Percentiles rank a stretch among this genome's conserved stretches.
Evolutionary conservation across 192 early-diverging fungal species (phyloP).

Genomic region (Entomortierella beljakovae): DNA sequence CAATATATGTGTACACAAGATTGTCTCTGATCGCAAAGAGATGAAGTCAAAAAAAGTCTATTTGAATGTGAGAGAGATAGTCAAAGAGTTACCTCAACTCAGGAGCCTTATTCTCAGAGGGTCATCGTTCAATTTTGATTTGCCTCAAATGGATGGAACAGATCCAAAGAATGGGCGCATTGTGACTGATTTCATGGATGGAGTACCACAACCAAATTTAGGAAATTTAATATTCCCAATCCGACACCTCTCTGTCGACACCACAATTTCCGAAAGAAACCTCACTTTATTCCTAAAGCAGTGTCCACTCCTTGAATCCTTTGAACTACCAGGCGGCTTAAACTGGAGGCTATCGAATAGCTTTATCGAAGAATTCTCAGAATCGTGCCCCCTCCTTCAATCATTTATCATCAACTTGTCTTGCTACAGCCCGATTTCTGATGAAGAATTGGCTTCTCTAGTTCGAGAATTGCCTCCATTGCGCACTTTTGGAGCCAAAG

Average conservation of each 20-base stretch:
- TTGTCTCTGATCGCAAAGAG: not conserved
- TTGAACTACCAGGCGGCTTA: conserved; percentile 29
- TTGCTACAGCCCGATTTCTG: not conserved
- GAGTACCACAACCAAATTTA: not conserved
- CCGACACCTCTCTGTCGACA: conserved; percentile 17
- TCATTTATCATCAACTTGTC: conserved; percentile 29
- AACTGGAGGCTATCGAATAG: conserved; percentile 6
- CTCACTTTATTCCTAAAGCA: conserved; percentile 1
- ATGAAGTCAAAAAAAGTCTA: not conserved
- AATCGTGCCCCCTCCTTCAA: conserved; percentile 1
- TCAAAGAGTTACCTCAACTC: conserved; percentile 7
- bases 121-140: conserved; percentile 8
- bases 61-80: conserved; percentile 16
- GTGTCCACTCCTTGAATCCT: conserved; percentile 13
- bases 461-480: conserved; percentile 3
- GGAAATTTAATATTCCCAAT: not conserved
- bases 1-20: conserved; percentile 9
- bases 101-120: conserved; percentile 10
- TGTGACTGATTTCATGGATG: not conserved
- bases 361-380: conserved; percentile 2
- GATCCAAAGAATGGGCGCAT: not conserved
- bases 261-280: not conserved
- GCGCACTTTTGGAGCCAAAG: conserved; percentile 18
- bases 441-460: conserved; percentile 11
- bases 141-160: too few relatives aligned